phyloP scores from a whole-genome alignment of 306 rosid genomes.

The Styphnolobium japonicum region DNA sequence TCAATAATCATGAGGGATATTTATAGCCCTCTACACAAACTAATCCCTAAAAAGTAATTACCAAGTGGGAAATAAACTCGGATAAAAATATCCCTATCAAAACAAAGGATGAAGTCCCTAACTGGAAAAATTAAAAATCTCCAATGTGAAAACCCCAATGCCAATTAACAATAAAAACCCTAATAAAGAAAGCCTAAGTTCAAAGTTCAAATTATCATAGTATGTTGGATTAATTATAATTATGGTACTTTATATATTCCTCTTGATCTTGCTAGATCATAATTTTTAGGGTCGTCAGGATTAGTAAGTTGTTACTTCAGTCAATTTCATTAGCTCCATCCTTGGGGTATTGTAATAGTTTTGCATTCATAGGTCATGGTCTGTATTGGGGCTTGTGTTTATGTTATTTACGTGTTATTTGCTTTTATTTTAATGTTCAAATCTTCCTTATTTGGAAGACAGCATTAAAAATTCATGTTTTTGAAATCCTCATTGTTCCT shows the following conservation, averaged over 20 bases:
- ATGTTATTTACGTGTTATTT: not conserved
- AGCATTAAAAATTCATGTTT: not conserved
- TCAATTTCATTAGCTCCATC: not conserved
- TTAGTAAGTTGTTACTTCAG: not conserved
- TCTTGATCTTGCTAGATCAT: constrained; percentile 1
- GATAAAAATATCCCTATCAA: too few species aligned
- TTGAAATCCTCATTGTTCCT: not conserved
- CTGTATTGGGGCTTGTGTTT: not conserved
- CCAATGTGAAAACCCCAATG: too few species aligned
- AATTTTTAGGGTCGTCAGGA: not conserved
- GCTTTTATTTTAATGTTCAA: not conserved
- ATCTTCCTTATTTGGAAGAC: not conserved
- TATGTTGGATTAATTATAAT: too few species aligned
- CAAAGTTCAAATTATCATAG: too few species aligned
- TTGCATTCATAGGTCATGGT: not conserved
- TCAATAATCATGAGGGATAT: constrained; percentile 10
- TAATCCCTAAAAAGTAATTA: too few species aligned
- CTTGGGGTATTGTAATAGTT: not conserved
- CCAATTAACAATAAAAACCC: too few species aligned
- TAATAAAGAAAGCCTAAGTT: too few species aligned
- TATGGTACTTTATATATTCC: too few species aligned
- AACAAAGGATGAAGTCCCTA: too few species aligned
- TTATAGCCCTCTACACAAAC: not conserved
- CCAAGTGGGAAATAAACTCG: too few species aligned
- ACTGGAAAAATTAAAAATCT: too few species aligned